A percentile compares a stretch with the other conserved stretches of the same genome.
Evolutionary conservation across 2,329 filamentous ascomycete species (phyloP).

Genomic region (Rhexocercosporidium sp.): DNA sequence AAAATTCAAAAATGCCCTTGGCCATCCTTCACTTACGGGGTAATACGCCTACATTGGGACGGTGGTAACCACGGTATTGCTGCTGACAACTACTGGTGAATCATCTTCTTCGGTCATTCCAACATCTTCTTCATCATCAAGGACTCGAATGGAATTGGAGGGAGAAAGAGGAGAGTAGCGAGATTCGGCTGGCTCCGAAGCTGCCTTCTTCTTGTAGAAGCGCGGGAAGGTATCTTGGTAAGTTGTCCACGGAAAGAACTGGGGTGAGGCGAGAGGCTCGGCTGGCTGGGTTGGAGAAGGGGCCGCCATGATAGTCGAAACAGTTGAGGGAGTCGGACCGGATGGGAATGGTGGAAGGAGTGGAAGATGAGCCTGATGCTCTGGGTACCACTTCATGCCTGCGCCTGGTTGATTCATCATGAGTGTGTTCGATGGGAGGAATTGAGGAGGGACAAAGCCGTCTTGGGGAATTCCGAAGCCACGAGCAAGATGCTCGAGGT

Average conservation of each 20-base stretch:
- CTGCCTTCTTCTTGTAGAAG: conserved; percentile 17
- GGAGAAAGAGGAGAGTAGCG: neutral
- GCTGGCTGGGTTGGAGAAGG: neutral
- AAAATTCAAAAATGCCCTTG: conserved; percentile 7
- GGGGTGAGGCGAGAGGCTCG: neutral
- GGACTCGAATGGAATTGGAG: neutral
- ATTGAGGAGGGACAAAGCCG: conserved; percentile 18
- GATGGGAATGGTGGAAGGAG: conserved; percentile 12
- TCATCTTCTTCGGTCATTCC: neutral
- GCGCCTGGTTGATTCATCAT: conserved; percentile 26
- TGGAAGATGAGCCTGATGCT: conserved; percentile 8
- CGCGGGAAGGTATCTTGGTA: neutral
- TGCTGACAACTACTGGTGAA: conserved; percentile 21
- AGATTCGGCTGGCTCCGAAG: conserved; percentile 20
- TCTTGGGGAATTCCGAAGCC: conserved; percentile 24
- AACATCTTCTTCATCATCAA: conserved; percentile 7
- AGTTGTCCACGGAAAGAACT: neutral
- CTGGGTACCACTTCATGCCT: conserved; percentile 34
- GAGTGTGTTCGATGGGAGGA: conserved; percentile 12
- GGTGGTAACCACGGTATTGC: conserved; percentile 3
- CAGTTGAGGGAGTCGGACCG: neutral
- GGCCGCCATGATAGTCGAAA: neutral
- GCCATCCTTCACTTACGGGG: conserved; percentile 8
- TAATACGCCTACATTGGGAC: conserved; percentile 11
- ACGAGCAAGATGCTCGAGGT: conserved; percentile 18